Percentiles rank a stretch among this genome's conserved stretches.
These are phyloP conservation scores for Avicennia marina DNA, from an alignment of 257 asterid species.

Conservation along the genomic window DNA sequence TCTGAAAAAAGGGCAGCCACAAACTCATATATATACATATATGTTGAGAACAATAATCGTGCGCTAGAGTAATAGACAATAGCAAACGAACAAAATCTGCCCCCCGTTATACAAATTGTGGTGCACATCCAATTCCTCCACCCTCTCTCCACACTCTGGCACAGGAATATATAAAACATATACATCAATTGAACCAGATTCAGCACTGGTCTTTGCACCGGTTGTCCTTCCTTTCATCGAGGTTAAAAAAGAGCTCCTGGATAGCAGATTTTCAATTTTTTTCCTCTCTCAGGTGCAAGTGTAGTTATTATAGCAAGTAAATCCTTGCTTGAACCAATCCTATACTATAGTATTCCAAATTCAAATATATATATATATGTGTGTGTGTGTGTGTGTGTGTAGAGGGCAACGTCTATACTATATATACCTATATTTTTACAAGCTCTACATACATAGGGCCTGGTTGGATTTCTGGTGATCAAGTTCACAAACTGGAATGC, in stretches of 20 bases:
- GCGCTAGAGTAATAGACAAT: conserved; percentile 34
- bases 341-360: no score
- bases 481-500: conserved; percentile 38
- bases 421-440: no score
- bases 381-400: no score
- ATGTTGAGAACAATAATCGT: background rate
- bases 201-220: background rate
- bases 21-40: conserved; percentile 14
- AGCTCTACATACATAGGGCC: no score
- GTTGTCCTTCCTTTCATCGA: conserved; percentile 1
- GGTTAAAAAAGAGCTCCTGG: background rate
- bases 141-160: conserved; percentile 25
- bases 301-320: no score
- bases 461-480: background rate
- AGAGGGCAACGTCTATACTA: background rate
- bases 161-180: background rate
- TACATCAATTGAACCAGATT: no score
- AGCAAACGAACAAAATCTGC: conserved; percentile 43
- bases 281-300: background rate
- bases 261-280: background rate
- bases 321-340: no score
- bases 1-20: conserved; percentile 71
- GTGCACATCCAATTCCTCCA: conserved; percentile 41
- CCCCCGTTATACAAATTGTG: conserved; percentile 45
- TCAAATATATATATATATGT: conserved; percentile 1